phyloP scores from a whole-genome alignment of 345 rosid species.

The Salix brachista region DNA sequence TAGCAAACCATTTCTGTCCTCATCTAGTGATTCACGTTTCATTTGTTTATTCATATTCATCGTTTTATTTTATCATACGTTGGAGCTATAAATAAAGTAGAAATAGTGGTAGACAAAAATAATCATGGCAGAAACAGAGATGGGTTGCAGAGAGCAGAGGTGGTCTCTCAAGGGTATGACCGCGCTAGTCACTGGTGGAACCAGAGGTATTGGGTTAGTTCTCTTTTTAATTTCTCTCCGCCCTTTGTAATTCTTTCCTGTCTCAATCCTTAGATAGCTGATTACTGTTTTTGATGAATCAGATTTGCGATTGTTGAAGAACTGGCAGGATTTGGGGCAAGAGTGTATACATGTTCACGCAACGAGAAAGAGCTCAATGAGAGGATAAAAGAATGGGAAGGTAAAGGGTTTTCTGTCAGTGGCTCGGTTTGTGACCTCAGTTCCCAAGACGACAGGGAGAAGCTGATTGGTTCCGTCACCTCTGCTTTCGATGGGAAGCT shows the following conservation, averaged over 20 bases:
- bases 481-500: conserved; percentile 14
- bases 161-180: conserved; percentile 29
- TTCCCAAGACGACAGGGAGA: neutral
- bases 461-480: conserved; percentile 7
- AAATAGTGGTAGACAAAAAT: too few species aligned
- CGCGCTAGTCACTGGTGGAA: conserved; percentile 28
- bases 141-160: conserved; percentile 2
- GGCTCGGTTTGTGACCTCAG: conserved; percentile 12
- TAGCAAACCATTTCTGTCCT: too few species aligned
- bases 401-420: conserved; percentile 11
- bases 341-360: conserved; percentile 11
- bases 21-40: too few species aligned
- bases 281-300: neutral
- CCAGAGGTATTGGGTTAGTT: conserved; percentile 23
- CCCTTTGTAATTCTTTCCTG: neutral
- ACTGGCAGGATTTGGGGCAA: conserved; percentile 18
- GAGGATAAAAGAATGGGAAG: conserved; percentile 10
- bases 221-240: conserved; percentile 9
- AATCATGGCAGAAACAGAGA: conserved; percentile 2
- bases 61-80: too few species aligned
- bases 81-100: too few species aligned
- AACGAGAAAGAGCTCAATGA: conserved; percentile 7
- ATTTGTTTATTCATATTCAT: too few species aligned
- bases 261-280: neutral
- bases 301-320: conserved; percentile 27